Evolutionary conservation across 768 basidiomycete species (phyloP).

Genomic region (Suillus luteus): DNA sequence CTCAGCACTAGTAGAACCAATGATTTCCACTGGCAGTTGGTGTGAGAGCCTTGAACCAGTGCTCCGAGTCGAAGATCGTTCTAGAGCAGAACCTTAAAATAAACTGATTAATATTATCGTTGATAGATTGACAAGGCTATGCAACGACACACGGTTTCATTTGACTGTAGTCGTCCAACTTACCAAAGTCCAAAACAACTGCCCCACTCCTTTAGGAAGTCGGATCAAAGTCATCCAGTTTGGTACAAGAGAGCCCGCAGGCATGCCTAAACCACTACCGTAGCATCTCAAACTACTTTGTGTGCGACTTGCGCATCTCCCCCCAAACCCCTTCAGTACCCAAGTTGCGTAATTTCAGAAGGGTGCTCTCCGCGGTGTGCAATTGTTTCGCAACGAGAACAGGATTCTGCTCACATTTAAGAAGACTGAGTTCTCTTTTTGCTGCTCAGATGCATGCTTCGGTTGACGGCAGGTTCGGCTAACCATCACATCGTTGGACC

Average conservation of each 20-base stretch:
- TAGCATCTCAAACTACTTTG: neutral
- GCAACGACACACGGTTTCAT: neutral
- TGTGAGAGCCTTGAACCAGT: neutral
- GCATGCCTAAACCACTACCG: neutral
- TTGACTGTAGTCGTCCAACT: neutral
- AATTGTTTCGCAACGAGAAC: neutral
- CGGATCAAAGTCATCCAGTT: neutral
- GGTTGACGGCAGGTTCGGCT: neutral
- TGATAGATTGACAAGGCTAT: constrained; percentile 3
- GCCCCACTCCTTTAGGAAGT: neutral
- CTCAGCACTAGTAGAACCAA: neutral
- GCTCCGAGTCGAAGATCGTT: too few species aligned
- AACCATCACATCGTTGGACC: neutral
- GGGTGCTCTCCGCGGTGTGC: neutral
- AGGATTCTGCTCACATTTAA: neutral
- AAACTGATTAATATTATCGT: neutral
- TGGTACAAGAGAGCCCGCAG: neutral
- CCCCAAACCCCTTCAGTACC: neutral
- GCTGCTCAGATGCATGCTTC: neutral
- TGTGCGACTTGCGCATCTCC: neutral
- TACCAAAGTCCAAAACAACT: too few species aligned
- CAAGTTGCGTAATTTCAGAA: neutral
- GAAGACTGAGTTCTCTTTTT: neutral
- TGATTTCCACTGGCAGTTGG: neutral
- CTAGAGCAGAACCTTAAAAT: neutral